Base-by-base conservation (phyloP, 1,139 yeast species). In the Suhomyces atakaporum region DNA sequence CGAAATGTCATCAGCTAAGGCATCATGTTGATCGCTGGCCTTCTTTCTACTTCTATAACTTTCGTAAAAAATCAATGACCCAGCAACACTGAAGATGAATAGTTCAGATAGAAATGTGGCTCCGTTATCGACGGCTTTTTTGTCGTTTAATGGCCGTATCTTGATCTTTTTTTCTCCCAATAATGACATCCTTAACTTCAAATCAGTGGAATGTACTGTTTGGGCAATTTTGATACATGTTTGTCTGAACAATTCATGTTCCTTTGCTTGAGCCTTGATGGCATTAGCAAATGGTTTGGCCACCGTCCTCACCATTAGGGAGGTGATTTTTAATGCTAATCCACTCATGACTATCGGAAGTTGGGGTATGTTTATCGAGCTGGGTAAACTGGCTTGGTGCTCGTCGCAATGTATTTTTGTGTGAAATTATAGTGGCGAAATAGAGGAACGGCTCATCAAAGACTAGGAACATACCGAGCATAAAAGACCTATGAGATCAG, bases 121-220 rank as follows among this genome's bases (percentile, higher is more conserved):
- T 1, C 96, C 96, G 39, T 73, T 79, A 43, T 88, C 95, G 29
- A 88, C 77, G 28, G 96, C 96, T 53, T 80, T 82, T 16, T 82
- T 80, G 48, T 88, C 96, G 54, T 86, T 88, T 51, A 88, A 70
- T 0, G 96, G 96, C 31, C 95, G 70, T 8, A 87, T 75, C 47
- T 73, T 77, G 42, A 67, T 69, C 34, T 70, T 72, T 28, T 68
- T 66, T 43, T 77, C 81, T 7, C 92, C 87, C 40, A 83, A 61
- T 29, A 87, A 69, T 27, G 77, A 69, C 77, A 79, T 73, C 33
- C 89, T 73, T 45, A 86, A 62, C 30, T 63, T 62, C 36, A 81
- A 69, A 53, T 88, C 96, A 2, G 86, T 69, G 31, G 69, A 67
- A 53, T 88, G 95, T 31, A 87, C 59, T 23, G 73, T 61, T 58